Evolutionary conservation across 179 eudicot genomes (phyloP).

Genomic region (Dionaea muscipula): DNA sequence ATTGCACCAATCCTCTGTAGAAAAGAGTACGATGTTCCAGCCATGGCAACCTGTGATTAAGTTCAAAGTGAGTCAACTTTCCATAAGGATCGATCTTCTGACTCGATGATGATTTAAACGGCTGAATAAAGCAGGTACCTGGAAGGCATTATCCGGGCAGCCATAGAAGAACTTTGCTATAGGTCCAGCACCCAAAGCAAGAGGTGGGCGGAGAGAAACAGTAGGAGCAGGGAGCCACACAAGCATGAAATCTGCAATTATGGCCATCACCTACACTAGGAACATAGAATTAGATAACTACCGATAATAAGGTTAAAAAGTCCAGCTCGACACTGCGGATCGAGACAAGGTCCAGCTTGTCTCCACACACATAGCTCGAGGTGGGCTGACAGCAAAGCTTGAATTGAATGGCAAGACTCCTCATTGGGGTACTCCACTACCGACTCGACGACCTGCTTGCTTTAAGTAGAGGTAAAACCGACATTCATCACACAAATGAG

Average conservation of each 20-base stretch:
- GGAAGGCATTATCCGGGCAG: conserved; percentile 89
- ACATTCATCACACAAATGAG: too few species aligned
- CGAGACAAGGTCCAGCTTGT: too few species aligned
- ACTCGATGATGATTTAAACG: too few species aligned
- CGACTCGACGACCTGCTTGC: too few species aligned
- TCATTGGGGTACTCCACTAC: too few species aligned
- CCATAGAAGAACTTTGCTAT: conserved; percentile 50
- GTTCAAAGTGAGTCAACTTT: not conserved
- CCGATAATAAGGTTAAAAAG: too few species aligned
- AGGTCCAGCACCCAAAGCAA: conserved; percentile 44
- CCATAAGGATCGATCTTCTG: not conserved
- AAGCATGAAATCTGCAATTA: conserved; percentile 91
- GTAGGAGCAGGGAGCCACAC: conserved; percentile 97
- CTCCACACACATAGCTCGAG: too few species aligned
- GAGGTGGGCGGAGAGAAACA: conserved; percentile 59
- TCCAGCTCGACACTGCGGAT: too few species aligned
- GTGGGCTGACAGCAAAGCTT: too few species aligned
- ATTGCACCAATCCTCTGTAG: conserved; percentile 57
- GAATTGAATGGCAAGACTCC: too few species aligned
- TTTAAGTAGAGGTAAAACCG: too few species aligned
- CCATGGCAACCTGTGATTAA: conserved; percentile 41
- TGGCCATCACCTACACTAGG: conserved; percentile 61
- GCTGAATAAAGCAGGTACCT: conserved; percentile 24
- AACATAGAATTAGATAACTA: not conserved
- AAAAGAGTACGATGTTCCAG: conserved; percentile 51